phyloP scores from a whole-genome alignment of 2,329 filamentous ascomycete species.

The Madurella fahalii region DNA sequence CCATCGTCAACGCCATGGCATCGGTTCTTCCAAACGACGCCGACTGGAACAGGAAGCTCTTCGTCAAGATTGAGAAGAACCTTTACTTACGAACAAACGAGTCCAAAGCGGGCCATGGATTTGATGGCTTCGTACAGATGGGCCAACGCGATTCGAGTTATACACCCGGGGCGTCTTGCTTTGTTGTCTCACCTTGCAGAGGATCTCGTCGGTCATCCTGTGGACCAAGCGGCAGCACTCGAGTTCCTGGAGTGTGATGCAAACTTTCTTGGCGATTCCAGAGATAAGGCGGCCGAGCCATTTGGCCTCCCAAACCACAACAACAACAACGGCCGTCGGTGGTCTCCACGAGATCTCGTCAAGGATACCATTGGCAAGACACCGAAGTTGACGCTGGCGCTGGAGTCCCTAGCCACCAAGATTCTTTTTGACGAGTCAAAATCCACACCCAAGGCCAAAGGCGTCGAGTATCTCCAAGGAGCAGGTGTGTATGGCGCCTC shows the following conservation, averaged over 20 bases:
- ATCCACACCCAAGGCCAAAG: slow-evolving; percentile 26
- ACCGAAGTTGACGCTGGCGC: slow-evolving; percentile 18
- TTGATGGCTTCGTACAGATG: slow-evolving; percentile 14
- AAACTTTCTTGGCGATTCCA: slow-evolving; percentile 21
- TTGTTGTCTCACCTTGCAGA: slow-evolving; percentile 9
- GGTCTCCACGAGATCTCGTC: slow-evolving; percentile 20
- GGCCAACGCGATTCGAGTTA: slow-evolving; percentile 13
- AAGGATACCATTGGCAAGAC: slow-evolving; percentile 18
- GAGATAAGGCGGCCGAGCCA: slow-evolving; percentile 25
- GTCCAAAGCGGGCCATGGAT: slow-evolving; percentile 17
- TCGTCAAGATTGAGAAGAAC: slow-evolving; percentile 40
- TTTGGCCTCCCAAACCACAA: slow-evolving; percentile 27
- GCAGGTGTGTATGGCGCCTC: slow-evolving; percentile 32
- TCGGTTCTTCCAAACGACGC: slow-evolving; percentile 32
- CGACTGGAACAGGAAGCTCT: slow-evolving; percentile 37
- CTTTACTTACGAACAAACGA: slow-evolving; percentile 32
- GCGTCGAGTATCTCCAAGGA: slow-evolving; percentile 33
- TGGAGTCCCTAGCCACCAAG: slow-evolving; percentile 34
- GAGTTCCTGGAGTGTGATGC: slow-evolving; percentile 20
- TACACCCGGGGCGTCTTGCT: slow-evolving; percentile 12
- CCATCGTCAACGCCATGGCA: slow-evolving; percentile 32
- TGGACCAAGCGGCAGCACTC: slow-evolving; percentile 14
- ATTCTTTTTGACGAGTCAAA: slow-evolving; percentile 33
- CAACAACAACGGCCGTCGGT: slow-evolving; percentile 20
- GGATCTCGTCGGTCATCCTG: slow-evolving; percentile 16